Evolutionary conservation across 257 asterid genomes (phyloP).

Genomic region (Petunia axillaris): DNA sequence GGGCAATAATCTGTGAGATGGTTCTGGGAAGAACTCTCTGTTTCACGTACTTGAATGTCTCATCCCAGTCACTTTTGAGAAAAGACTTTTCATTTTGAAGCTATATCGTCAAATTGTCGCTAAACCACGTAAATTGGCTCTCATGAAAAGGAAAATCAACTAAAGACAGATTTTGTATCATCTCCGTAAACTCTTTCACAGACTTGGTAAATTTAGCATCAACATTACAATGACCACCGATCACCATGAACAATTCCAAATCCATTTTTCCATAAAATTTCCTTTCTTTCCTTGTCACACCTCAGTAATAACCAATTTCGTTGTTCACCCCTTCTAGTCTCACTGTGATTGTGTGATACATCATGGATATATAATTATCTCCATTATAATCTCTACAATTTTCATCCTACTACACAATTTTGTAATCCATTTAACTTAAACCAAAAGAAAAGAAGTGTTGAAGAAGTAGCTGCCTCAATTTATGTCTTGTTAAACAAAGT

Average conservation of each 20-base stretch:
- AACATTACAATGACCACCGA: not conserved
- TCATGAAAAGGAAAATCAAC: not conserved
- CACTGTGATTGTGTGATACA: not conserved
- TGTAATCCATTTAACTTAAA: not conserved
- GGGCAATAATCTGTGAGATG: not conserved
- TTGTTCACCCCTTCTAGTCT: not conserved
- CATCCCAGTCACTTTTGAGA: not conserved
- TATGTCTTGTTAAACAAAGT: not conserved
- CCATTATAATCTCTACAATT: not conserved
- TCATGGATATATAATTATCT: constrained; percentile 9
- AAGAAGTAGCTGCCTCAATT: not conserved
- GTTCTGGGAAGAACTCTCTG: constrained; percentile 9
- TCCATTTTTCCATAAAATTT: not conserved
- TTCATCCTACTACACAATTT: not conserved
- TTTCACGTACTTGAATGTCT: not conserved
- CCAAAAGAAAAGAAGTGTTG: not conserved
- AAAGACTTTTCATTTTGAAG: not conserved
- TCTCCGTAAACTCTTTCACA: not conserved
- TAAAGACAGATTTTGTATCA: not conserved
- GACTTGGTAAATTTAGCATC: not conserved
- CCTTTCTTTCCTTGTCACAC: not conserved
- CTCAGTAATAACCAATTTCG: not conserved
- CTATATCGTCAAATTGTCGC: not conserved
- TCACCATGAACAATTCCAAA: not conserved
- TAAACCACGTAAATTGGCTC: not conserved